Percentiles rank a stretch among this genome's conserved stretches.
These are phyloP conservation scores for Zalaria sp. DNA, from an alignment of 2,329 filamentous ascomycete genomes.

Conservation along the genomic window DNA sequence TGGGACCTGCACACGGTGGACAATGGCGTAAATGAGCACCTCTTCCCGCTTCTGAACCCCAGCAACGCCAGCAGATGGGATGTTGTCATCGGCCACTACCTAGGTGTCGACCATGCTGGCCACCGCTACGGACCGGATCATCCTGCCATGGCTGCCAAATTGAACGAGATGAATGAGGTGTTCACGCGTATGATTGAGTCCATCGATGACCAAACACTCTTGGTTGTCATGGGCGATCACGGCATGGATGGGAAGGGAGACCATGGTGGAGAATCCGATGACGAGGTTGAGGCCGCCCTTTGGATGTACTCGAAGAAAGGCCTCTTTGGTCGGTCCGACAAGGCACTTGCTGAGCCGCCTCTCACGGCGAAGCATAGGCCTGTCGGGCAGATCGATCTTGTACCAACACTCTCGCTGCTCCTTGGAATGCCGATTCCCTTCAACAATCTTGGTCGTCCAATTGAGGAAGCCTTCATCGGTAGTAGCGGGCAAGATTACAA, in stretches of 20 bases:
- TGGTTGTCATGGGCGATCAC: constrained; percentile 98
- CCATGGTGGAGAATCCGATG: constrained; percentile 94
- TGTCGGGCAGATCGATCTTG: constrained; percentile 81
- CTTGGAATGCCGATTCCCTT: constrained; percentile 88
- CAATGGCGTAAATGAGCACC: constrained; percentile 82
- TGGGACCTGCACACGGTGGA: constrained; percentile 97
- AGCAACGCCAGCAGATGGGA: constrained; percentile 66
- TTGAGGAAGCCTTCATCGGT: constrained; percentile 83
- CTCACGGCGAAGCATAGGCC: constrained; percentile 63
- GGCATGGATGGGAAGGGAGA: constrained; percentile 97
- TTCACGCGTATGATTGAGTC: constrained; percentile 55
- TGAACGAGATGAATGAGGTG: constrained; percentile 79
- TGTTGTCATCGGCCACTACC: constrained; percentile 82
- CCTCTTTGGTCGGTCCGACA: constrained; percentile 63
- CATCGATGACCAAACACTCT: constrained; percentile 72
- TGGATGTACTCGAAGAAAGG: constrained; percentile 97
- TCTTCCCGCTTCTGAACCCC: constrained; percentile 65
- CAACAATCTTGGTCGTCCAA: constrained; percentile 86
- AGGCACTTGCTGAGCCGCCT: constrained; percentile 43
- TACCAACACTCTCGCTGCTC: constrained; percentile 78
- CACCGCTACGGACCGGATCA: constrained; percentile 93
- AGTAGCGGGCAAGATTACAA: constrained; percentile 53
- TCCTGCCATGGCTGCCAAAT: constrained; percentile 76
- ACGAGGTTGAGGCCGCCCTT: constrained; percentile 83
- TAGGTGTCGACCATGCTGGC: constrained; percentile 93